These are phyloP conservation scores for Crotalaria pallida DNA, from an alignment of 306 rosid genomes.

Conservation along the genomic window DNA sequence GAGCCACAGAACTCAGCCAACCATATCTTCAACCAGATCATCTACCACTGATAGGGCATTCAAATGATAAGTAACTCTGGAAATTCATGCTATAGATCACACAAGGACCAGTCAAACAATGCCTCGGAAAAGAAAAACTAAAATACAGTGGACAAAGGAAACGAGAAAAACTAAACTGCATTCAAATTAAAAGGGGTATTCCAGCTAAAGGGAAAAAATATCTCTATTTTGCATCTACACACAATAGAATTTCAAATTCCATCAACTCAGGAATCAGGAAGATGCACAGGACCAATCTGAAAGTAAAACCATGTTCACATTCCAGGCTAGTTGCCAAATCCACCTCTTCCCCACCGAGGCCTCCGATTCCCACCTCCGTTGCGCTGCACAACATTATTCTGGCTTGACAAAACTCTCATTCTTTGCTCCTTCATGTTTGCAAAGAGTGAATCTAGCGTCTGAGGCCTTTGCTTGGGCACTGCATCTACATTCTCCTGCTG, in stretches of 20 bases:
- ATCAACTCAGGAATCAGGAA: not conserved
- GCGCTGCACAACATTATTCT: slow-evolving; percentile 39
- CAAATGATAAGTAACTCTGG: not conserved
- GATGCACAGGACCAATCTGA: not conserved
- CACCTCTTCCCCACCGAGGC: slow-evolving; percentile 69
- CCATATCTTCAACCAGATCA: no score
- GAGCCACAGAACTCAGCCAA: no score
- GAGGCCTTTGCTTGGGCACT: slow-evolving; percentile 58
- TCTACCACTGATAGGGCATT: no score
- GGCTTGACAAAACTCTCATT: slow-evolving; percentile 50
- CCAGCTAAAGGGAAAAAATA: not conserved
- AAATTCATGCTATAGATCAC: not conserved
- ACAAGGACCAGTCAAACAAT: not conserved
- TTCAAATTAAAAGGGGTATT: not conserved
- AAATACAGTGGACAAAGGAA: slow-evolving; percentile 22
- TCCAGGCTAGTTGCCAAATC: slow-evolving; percentile 48
- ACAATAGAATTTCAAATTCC: not conserved
- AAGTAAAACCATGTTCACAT: not conserved
- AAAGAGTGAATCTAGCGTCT: slow-evolving; percentile 74
- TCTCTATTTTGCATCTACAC: slow-evolving; percentile 4
- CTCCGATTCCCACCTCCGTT: slow-evolving; percentile 45
- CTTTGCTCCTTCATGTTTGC: slow-evolving; percentile 91
- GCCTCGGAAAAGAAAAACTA: not conserved
- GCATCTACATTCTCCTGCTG: slow-evolving; percentile 29
- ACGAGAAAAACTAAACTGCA: not conserved